phyloP scores from a whole-genome alignment of 2,329 filamentous ascomycete genomes.

The Eutypa lata region DNA sequence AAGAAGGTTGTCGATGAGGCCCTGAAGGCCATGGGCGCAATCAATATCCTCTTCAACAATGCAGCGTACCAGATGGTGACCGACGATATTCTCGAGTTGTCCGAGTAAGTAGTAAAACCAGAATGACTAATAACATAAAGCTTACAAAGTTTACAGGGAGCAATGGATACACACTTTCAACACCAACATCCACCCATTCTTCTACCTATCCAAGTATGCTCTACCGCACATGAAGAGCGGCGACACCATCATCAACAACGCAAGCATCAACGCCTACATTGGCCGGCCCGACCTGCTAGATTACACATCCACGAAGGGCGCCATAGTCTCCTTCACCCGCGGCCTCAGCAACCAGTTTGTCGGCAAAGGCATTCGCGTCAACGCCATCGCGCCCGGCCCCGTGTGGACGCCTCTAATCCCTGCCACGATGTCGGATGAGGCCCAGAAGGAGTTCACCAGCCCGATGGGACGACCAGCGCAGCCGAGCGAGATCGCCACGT shows the following conservation, averaged over 20 bases:
- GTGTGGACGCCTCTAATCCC: conserved; percentile 78
- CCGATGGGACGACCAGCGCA: conserved; percentile 78
- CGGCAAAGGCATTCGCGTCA: conserved; percentile 60
- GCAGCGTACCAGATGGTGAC: conserved; percentile 73
- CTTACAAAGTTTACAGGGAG: conserved; percentile 44
- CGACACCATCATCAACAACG: conserved; percentile 79
- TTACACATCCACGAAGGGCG: conserved; percentile 78
- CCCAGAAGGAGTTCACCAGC: conserved; percentile 68
- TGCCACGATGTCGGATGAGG: conserved; percentile 66
- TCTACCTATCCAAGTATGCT: conserved; percentile 75
- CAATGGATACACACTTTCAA: conserved; percentile 80
- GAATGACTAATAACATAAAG: not conserved
- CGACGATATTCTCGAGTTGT: conserved; percentile 66
- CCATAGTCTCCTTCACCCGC: conserved; percentile 76
- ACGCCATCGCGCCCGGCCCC: conserved; percentile 67
- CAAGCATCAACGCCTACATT: conserved; percentile 79
- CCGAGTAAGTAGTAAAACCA: conserved; percentile 66
- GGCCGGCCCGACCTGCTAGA: conserved; percentile 77
- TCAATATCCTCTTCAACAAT: conserved; percentile 76
- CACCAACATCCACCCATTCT: conserved; percentile 80
- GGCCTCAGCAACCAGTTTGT: conserved; percentile 74
- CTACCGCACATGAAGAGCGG: conserved; percentile 74
- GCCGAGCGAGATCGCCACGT: conserved; percentile 77
- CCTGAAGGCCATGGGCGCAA: conserved; percentile 59
- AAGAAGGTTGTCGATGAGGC: conserved; percentile 66